A percentile compares a stretch with the other conserved stretches of the same genome.
Evolutionary conservation across 106 monocot species (phyloP).

Genomic region (Iris macrosiphon): DNA sequence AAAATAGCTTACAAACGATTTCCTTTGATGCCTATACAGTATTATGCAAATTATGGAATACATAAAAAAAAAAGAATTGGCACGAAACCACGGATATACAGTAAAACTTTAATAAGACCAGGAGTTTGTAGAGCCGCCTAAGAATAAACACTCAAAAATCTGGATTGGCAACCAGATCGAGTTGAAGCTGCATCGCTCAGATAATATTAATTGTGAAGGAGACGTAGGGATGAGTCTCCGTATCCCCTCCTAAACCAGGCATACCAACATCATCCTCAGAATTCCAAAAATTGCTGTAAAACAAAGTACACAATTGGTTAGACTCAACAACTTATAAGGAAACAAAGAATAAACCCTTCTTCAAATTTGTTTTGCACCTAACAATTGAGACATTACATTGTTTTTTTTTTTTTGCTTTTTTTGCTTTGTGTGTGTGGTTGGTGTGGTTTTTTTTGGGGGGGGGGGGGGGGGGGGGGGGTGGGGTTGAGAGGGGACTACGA

Average conservation of each 20-base stretch:
- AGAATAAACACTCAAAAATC: constrained; percentile 7
- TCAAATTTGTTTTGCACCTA: background rate
- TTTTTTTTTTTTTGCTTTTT: too few relatives aligned
- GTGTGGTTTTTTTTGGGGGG: too few relatives aligned
- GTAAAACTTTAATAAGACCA: constrained; percentile 4
- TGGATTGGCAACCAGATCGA: background rate
- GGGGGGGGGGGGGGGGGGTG: too few relatives aligned
- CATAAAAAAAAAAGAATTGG: constrained; percentile 11
- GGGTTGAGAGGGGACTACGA: too few relatives aligned
- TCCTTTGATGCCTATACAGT: background rate
- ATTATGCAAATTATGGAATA: background rate
- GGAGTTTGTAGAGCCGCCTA: background rate
- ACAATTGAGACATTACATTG: background rate
- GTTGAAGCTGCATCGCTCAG: constrained; percentile 16
- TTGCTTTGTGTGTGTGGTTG: too few relatives aligned
- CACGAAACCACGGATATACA: constrained; percentile 22
- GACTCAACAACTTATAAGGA: background rate
- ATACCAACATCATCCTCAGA: constrained; percentile 63
- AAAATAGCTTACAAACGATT: background rate
- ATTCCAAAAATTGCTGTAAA: constrained; percentile 75
- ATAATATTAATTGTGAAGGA: constrained; percentile 84
- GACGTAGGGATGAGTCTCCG: constrained; percentile 83
- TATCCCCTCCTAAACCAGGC: constrained; percentile 67
- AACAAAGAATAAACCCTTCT: background rate
- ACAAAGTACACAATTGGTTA: background rate